phyloP scores from a whole-genome alignment of 441 rosid genomes.

The Brassica balearica region DNA sequence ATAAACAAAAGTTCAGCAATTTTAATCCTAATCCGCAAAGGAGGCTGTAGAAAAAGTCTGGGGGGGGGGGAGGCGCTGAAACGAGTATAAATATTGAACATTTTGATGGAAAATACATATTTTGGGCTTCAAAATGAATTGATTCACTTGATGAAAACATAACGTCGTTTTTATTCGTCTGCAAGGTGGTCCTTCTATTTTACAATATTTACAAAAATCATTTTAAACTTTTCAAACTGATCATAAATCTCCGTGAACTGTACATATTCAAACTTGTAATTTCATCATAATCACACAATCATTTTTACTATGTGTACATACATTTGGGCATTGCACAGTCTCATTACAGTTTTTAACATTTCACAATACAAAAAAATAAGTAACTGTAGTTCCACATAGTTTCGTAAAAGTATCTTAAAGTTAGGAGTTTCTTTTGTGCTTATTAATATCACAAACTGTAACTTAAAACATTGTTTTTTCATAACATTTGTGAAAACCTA shows the following conservation, averaged over 20 bases:
- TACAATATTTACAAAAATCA: neutral
- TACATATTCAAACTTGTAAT: neutral
- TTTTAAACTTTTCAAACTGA: neutral
- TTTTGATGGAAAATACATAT: too few relatives aligned
- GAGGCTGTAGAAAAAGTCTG: neutral
- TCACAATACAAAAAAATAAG: neutral
- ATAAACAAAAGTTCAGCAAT: neutral
- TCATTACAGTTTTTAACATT: too few relatives aligned
- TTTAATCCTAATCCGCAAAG: neutral
- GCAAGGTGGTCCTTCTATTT: neutral
- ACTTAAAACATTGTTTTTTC: neutral
- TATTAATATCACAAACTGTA: neutral
- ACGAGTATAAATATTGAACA: too few relatives aligned
- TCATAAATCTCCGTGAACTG: neutral
- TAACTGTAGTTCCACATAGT: neutral
- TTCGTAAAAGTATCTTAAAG: neutral
- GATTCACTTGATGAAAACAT: neutral
- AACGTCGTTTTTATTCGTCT: neutral
- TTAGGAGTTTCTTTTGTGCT: neutral
- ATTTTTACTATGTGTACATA: constrained; percentile 10
- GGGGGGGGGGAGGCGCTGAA: neutral
- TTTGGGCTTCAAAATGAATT: neutral
- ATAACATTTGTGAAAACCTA: neutral
- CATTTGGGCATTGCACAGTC: neutral
- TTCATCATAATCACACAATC: neutral